Conservation (phyloP, 371 early-diverging fungal species). For the Capniomyces stellatus region DNA sequence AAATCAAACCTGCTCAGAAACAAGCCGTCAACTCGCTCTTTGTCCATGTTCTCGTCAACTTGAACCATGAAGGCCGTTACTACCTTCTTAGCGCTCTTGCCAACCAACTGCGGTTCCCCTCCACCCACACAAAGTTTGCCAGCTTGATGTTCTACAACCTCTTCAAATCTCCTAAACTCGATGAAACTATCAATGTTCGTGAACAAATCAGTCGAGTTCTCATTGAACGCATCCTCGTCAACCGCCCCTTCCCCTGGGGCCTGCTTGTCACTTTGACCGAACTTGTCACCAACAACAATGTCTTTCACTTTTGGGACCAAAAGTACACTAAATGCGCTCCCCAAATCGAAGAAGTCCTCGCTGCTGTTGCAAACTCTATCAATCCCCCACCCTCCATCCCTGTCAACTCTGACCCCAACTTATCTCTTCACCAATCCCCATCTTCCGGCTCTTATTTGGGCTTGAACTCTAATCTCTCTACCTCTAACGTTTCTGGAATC, state of each 20-base stretch:
- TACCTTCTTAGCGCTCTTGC: conserved; percentile 78
- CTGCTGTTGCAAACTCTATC: conserved; percentile 23
- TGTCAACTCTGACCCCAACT: too few species aligned
- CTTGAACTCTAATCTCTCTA: too few species aligned
- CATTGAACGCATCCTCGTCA: conserved; percentile 86
- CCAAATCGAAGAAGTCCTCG: conserved; percentile 22
- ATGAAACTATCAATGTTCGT: conserved; percentile 31
- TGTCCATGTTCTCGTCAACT: conserved; percentile 48
- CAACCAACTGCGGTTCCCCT: conserved; percentile 93
- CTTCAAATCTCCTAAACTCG: conserved; percentile 2
- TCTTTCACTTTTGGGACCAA: conserved; percentile 23
- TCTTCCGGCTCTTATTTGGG: too few species aligned
- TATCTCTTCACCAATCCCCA: too few species aligned
- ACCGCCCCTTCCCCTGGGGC: conserved; percentile 96
- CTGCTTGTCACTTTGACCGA: conserved; percentile 92
- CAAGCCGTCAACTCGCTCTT: conserved; percentile 5
- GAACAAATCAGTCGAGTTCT: conserved; percentile 91
- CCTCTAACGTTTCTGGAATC: too few species aligned
- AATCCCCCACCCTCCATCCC: conserved; percentile 13
- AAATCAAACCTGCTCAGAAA: conserved; percentile 7
- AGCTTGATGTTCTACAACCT: conserved; percentile 31
- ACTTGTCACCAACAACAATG: conserved; percentile 79
- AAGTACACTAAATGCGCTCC: conserved; percentile 19
- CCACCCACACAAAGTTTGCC: conserved; percentile 89
- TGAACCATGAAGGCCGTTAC: conserved; percentile 82